A percentile compares a stretch with the other conserved stretches of the same genome.
Conservation (phyloP, 441 rosid species). For the Pelargonium cotyledonis region DNA sequence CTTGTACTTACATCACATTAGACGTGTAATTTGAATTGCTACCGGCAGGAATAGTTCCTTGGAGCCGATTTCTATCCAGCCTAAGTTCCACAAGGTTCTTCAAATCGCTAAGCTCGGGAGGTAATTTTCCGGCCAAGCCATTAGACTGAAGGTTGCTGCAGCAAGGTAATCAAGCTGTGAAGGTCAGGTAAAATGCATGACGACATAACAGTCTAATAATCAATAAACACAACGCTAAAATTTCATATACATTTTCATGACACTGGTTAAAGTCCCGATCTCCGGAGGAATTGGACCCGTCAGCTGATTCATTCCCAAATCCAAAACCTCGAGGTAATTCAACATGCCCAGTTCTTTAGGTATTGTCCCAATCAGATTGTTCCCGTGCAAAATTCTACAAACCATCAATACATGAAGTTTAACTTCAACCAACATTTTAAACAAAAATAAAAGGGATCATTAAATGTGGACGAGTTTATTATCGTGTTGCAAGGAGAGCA, state of each 20-base stretch:
- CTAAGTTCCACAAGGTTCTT: slow-evolving; percentile 63
- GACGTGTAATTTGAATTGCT: slow-evolving; percentile 24
- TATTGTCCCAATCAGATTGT: slow-evolving; percentile 61
- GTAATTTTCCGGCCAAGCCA: slow-evolving; percentile 73
- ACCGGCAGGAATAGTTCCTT: slow-evolving; percentile 61
- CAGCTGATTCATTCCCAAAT: slow-evolving; percentile 81
- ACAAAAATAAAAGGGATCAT: not conserved
- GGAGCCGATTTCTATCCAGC: slow-evolving; percentile 75
- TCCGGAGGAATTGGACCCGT: slow-evolving; percentile 82
- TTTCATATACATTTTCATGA: slow-evolving; percentile 43
- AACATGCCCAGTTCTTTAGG: slow-evolving; percentile 82
- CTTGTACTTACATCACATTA: too few relatives aligned
- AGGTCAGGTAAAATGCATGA: slow-evolving; percentile 12
- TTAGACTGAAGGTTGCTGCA: slow-evolving; percentile 85
- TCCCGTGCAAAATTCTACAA: slow-evolving; percentile 65
- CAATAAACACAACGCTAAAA: slow-evolving; percentile 5
- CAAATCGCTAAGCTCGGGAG: slow-evolving; percentile 68
- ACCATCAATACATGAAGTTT: slow-evolving; percentile 23
- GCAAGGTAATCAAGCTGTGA: slow-evolving; percentile 12
- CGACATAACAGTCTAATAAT: slow-evolving; percentile 3
- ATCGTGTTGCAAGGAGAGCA: slow-evolving; percentile 17
- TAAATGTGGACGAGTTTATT: not conserved
- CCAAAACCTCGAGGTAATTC: slow-evolving; percentile 66
- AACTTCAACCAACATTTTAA: slow-evolving; percentile 12
- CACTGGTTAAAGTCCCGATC: slow-evolving; percentile 53